Evolutionary conservation across 2,329 filamentous ascomycete genomes (phyloP), one percentile per base, ranked within the genome.

Genomic region (Botrytis hyacinthi): DNA sequence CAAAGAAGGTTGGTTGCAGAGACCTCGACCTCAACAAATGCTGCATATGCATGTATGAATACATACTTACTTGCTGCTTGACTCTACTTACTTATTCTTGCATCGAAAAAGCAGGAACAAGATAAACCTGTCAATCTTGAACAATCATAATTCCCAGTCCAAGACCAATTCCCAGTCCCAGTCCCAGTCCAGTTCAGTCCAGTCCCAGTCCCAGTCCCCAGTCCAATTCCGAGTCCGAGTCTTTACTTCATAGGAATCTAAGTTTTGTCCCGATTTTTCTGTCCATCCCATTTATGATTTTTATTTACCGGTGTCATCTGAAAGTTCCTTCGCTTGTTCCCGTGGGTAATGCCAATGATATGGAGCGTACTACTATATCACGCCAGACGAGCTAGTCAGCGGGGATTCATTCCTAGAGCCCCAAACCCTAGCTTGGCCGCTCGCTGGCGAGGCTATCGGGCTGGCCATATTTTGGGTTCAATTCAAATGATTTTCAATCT

Each of bases 251-350:
- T 57, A 29, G 6, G 66, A 57, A 54, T n/a, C 48, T 68, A 68
- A 68, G 35, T 69, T 51, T 59, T 37, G 48, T 69, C 66, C 54
- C 51, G 29, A 60, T 57, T 59, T 59, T 48, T 69, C 48, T 46
- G 32, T 40, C 51, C 71, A 73, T 69, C 71, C 71, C 71, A 73
- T 60, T 69, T 73, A 51, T 69, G 54, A 69, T 60, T 46, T 69
- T 37, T 57, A 57, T 57, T 29, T 42, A 60, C 48, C 46, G 18
- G 35, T 68, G n/a, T 60, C 71, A 61, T 51, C 29, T 59, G 51
- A 73, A 69, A 26, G 59, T 40, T 40, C 44, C 29, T 66, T 73
- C 70, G 62, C 70, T 61, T 72, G 29, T n/a, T 68, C 61, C 70
- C 70, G 70, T 59, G 42, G 63, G 57, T 72, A 54, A 46, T 62